Base-by-base conservation (phyloP, 2,329 filamentous ascomycete species). In the Aurifilum marmelostoma region DNA sequence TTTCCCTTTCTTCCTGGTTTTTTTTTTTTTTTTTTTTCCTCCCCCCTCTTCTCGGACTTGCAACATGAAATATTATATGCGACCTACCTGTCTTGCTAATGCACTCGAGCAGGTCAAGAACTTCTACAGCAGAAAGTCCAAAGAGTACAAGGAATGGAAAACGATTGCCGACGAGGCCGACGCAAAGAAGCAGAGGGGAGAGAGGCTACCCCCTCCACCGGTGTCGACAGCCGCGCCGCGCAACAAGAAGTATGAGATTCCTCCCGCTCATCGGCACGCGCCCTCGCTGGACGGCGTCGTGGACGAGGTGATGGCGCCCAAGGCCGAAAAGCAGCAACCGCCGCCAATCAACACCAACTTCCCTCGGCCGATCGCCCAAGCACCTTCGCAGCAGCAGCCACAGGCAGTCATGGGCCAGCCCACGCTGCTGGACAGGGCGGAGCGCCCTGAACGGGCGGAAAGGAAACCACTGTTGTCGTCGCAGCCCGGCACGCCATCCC, bases 101-200 rank as follows among this genome's bases (percentile, higher is more conserved):
- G 73, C 72, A 69, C 27, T 27, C 71, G 61, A 68, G 73, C 75
- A 90, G 88, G 88, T 91, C 32, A 90, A 91, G 74, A 92, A 92
- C 74, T 91, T 89, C 74, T 91, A 87, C 73, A 83, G 85, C 32
- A 84, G 89, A 5, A 59, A 34, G 24, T 52, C 56, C 7, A 87
- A 89, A 74, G 88, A 75, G 88, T 87, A 87, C 73, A 78, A 80
- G 2, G 87, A 89, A 64, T 91, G 87, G 85, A 87, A 88, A 70
- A 78, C 78, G 7, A 83, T 91, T 69, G 87, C 88, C 1, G 81
- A 80, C 64, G 87, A 90, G 60, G 88, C 89, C 21, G 88, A 91
- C 71, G 80, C 78, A 34, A 88, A 87, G 77, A 82, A 81, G 66
- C 72, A 75, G 11, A 79, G 85, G 66, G 87, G 88, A 60, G 88